A percentile compares a stretch with the other conserved stretches of the same genome.
Conservation (phyloP, 192 early-diverging fungal genomes). For the Globomyces pollinis-pini region DNA sequence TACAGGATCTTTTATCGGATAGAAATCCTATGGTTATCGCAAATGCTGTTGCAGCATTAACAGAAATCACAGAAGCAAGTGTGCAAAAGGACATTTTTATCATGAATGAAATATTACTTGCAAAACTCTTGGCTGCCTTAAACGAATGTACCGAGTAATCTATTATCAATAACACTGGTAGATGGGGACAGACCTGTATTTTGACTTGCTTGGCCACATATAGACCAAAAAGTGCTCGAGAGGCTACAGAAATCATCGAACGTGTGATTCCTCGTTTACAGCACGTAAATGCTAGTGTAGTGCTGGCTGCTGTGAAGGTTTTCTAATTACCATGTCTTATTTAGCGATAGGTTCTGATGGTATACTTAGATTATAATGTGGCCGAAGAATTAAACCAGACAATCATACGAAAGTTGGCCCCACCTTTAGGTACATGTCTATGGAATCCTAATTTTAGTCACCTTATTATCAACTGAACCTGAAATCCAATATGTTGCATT, state of each 20-base stretch:
- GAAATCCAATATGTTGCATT: conserved; percentile 97
- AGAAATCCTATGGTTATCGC: conserved; percentile 95
- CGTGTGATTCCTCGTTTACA: conserved; percentile 85
- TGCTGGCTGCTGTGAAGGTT: conserved; percentile 81
- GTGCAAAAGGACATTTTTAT: conserved; percentile 61
- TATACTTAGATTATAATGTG: conserved; percentile 61
- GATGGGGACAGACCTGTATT: conserved; percentile 95
- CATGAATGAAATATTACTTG: conserved; percentile 61
- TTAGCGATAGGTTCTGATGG: too few relatives aligned
- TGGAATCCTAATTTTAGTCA: too few relatives aligned
- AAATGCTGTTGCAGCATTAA: conserved; percentile 86
- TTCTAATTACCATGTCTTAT: too few relatives aligned
- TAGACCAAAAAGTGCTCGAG: conserved; percentile 62
- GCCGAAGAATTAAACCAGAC: conserved; percentile 64
- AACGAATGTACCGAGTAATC: conserved; percentile 88
- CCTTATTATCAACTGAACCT: conserved; percentile 73
- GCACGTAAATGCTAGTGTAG: conserved; percentile 95
- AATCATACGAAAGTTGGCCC: conserved; percentile 85
- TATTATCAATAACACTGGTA: conserved; percentile 33
- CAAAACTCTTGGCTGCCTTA: conserved; percentile 82
- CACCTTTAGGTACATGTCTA: too few relatives aligned
- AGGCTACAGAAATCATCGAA: conserved; percentile 85
- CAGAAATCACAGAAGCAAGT: conserved; percentile 80
- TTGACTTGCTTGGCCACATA: conserved; percentile 61
- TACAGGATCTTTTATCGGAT: conserved; percentile 89